Conservation (phyloP, 768 basidiomycete species). For the Suillus occidentalis region DNA sequence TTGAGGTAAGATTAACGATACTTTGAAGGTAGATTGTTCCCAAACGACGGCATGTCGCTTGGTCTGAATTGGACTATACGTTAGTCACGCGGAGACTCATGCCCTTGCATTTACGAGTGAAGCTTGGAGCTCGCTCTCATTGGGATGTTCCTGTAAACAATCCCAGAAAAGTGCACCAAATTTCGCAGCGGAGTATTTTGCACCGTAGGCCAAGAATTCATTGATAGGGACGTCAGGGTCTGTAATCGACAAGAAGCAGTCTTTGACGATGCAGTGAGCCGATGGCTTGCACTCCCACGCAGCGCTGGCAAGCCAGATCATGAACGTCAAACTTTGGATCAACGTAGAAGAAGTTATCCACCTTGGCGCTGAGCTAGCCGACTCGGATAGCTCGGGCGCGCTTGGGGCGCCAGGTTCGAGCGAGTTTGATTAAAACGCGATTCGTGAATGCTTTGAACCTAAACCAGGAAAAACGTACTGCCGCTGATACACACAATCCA, state of each 20-base stretch:
- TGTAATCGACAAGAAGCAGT: neutral
- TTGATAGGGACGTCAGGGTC: neutral
- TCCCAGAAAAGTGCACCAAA: neutral
- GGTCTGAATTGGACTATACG: neutral
- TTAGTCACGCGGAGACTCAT: neutral
- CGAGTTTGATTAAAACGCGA: neutral
- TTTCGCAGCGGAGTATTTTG: neutral
- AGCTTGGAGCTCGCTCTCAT: neutral
- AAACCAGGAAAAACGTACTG: neutral
- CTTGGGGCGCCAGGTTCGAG: neutral
- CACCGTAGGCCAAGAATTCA: neutral
- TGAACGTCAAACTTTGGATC: neutral
- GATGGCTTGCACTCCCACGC: neutral
- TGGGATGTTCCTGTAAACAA: neutral
- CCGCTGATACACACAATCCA: neutral
- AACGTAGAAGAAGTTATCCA: neutral
- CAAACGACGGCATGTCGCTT: neutral
- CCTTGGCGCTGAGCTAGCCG: neutral
- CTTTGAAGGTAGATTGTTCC: neutral
- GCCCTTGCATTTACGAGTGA: neutral
- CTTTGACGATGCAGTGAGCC: neutral
- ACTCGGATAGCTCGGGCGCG: neutral
- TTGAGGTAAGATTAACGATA: neutral
- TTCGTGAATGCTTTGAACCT: neutral
- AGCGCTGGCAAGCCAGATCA: neutral